A percentile compares a stretch with the other conserved stretches of the same genome.
Evolutionary conservation across 192 early-diverging fungal genomes (phyloP).

Genomic region (Glomus cerebriforme): DNA sequence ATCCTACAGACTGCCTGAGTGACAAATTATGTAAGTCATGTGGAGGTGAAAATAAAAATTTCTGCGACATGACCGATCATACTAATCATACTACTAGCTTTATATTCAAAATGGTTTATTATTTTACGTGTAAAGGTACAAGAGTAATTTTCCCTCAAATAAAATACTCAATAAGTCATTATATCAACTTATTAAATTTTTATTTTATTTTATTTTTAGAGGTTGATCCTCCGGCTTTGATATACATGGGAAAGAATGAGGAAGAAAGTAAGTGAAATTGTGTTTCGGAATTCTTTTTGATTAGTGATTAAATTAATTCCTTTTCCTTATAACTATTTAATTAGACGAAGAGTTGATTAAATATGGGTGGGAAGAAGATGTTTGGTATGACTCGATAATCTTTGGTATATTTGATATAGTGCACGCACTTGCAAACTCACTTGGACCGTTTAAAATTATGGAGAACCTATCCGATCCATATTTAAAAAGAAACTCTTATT

Average conservation of each 20-base stretch:
- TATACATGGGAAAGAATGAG: conserved; percentile 99
- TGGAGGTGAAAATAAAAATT: no score
- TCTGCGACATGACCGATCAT: no score
- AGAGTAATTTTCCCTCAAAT: not conserved
- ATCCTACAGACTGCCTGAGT: no score
- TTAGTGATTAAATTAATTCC: not conserved
- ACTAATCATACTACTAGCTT: no score
- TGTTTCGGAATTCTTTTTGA: not conserved
- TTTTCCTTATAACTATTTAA: not conserved
- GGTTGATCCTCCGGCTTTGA: conserved; percentile 68
- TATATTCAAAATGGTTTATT: conserved; percentile 21
- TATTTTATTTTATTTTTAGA: conserved; percentile 36
- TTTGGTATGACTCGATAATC: conserved; percentile 57
- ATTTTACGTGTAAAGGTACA: conserved; percentile 25
- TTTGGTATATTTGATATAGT: not conserved
- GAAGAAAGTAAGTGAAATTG: conserved; percentile 74
- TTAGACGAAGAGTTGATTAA: conserved; percentile 91
- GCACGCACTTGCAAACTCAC: not conserved
- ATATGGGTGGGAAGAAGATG: conserved; percentile 92
- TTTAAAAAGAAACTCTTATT: no score
- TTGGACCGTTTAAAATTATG: not conserved
- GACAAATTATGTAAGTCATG: no score
- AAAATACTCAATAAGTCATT: not conserved
- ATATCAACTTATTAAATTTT: not conserved
- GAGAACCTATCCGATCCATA: no score